Base-by-base conservation (phyloP, 495 filamentous ascomycete genomes). In the Trichocladium antarcticum region DNA sequence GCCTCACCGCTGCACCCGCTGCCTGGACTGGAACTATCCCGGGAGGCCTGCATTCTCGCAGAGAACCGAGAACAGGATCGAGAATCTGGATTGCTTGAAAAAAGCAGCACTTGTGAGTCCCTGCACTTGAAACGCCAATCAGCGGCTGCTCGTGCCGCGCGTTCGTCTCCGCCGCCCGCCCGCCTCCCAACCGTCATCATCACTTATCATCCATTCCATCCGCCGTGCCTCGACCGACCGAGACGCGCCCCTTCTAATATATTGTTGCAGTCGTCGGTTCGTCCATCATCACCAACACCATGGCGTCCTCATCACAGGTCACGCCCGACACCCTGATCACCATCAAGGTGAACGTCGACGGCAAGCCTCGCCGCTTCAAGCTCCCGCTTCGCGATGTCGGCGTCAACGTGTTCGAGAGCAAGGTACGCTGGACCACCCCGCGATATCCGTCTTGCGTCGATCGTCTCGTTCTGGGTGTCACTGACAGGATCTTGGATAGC, bases 361-460 rank as follows among this genome's bases (percentile, higher is more conserved):
- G 81, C 53, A 65, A 60, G 49, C 84, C 79, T 55, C 79, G 85
- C 42, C 83, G 89, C 59, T 88, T 94, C 70, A 97, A 94, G 74
- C 73, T 99, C 14, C 82, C 87, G 32, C 71, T 99, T 62, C 78
- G 76, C 55, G 92, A 99, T 57, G 76, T 96, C n/a, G 81, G 78
- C 47, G 74, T 83, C 31, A 76, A 73, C 52, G 74, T 79, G 40
- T 74, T 99, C 44, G 85, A 88, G 53, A 72, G 78, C 58, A 95
- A 90, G 85, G 92, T 96, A 75, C 59, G 85, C 81, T 42, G 24
- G 31, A 11, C 11, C 6, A 6, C 12, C n/a, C 6, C 1, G 14
- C 19, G 11, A 2, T 3, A 32, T 32, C 5, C 11, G 31, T 2
- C 4, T 32, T 4, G 2, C 11, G 2, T 3, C 5, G 6, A 19